A percentile compares a stretch with the other conserved stretches of the same genome.
These are phyloP conservation scores for Triglochin maritima DNA, from an alignment of 106 monocot genomes.

Conservation along the genomic window DNA sequence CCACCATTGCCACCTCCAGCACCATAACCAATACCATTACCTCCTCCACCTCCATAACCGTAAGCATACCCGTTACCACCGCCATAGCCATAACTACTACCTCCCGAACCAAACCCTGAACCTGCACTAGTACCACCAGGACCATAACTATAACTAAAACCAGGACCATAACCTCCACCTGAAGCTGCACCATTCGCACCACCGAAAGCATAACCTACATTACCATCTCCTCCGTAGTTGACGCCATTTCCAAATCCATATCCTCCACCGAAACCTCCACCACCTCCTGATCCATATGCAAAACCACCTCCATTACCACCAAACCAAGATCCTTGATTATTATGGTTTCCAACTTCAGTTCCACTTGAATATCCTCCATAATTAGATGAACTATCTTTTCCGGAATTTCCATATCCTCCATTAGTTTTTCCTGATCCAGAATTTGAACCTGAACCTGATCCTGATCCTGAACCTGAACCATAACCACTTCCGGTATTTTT, in stretches of 20 bases:
- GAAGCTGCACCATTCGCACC: background rate
- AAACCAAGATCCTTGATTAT: background rate
- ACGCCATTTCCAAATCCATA: background rate
- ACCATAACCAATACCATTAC: background rate
- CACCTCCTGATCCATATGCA: background rate
- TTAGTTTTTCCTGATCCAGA: background rate
- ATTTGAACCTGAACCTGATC: background rate
- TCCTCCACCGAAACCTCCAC: background rate
- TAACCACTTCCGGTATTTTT: background rate
- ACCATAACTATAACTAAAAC: background rate
- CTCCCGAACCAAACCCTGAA: background rate
- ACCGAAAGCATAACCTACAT: background rate
- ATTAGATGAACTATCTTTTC: too few species aligned
- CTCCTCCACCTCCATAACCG: background rate
- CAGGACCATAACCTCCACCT: conserved; percentile 6
- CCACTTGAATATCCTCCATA: too few species aligned
- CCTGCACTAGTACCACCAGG: background rate
- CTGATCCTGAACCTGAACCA: background rate
- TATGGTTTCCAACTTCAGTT: too few species aligned
- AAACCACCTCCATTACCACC: background rate
- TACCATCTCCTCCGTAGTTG: background rate
- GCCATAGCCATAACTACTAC: background rate
- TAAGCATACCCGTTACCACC: background rate
- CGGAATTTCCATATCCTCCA: background rate
- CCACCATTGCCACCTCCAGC: conserved; percentile 1